Evolutionary conservation across 2,329 filamentous ascomycete species (phyloP).

Genomic region (Nectriaceae sp.): DNA sequence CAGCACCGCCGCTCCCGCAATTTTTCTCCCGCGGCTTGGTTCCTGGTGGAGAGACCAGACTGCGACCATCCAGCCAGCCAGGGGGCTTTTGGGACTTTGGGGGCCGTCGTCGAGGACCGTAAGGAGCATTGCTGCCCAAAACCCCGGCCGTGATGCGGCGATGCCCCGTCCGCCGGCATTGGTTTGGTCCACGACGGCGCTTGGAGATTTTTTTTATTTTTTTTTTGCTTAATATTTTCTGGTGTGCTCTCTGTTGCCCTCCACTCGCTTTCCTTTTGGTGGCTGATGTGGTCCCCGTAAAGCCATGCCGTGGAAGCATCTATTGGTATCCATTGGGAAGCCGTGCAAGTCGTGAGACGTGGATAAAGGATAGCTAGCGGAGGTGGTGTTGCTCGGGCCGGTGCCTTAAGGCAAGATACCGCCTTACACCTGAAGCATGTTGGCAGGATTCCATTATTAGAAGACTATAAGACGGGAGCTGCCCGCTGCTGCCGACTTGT

Average conservation of each 20-base stretch:
- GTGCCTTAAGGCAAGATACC: not conserved
- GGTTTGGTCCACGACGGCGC: slow-evolving; percentile 2
- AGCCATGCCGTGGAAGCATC: not conserved
- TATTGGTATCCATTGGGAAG: not conserved
- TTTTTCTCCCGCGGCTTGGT: not conserved
- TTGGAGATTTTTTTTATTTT: slow-evolving; percentile 4
- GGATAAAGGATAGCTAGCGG: not conserved
- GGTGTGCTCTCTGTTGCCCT: slow-evolving; percentile 4
- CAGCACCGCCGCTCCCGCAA: not conserved
- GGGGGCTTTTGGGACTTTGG: not conserved
- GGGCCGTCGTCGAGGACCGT: not conserved
- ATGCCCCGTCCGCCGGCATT: slow-evolving; percentile 4
- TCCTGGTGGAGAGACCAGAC: not conserved
- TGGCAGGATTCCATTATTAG: no score
- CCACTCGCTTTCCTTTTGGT: not conserved
- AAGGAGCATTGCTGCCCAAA: slow-evolving; percentile 14
- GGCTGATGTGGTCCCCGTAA: not conserved
- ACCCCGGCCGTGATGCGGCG: slow-evolving; percentile 4
- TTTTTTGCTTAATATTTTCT: not conserved
- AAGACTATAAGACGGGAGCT: no score
- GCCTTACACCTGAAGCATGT: no score
- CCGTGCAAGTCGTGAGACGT: not conserved
- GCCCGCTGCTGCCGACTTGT: no score
- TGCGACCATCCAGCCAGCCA: not conserved
- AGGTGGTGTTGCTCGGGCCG: not conserved